Conservation (phyloP, 2,329 filamentous ascomycete genomes). For the Dothistroma septosporum region DNA sequence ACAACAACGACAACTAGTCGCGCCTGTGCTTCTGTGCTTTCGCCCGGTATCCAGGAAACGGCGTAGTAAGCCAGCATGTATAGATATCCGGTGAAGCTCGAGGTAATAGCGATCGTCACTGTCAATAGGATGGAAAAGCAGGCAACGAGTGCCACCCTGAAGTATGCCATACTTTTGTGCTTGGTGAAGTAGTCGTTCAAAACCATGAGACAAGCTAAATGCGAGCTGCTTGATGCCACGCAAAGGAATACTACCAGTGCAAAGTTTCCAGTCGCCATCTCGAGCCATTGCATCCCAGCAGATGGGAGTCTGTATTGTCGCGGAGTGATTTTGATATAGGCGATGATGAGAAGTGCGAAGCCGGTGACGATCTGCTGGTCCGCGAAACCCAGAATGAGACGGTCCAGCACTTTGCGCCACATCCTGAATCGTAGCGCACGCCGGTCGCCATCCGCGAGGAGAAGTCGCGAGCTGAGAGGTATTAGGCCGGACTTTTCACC, state of each 20-base stretch:
- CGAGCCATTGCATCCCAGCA: not conserved
- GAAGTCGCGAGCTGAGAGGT: not conserved
- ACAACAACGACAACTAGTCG: not conserved
- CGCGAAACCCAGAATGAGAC: conserved; percentile 7
- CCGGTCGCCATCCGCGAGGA: not conserved
- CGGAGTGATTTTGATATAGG: conserved; percentile 2
- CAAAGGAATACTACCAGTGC: conserved; percentile 7
- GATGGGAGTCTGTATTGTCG: not conserved
- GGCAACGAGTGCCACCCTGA: not conserved
- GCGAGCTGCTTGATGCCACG: conserved; percentile 7
- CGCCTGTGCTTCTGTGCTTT: not conserved
- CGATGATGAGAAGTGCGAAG: conserved; percentile 5
- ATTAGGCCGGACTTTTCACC: not conserved
- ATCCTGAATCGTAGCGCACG: not conserved
- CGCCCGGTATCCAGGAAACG: not conserved
- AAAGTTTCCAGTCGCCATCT: not conserved
- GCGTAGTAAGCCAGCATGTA: not conserved
- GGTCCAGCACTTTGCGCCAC: conserved; percentile 6
- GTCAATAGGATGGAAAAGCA: conserved; percentile 3
- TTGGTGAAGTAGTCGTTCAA: conserved; percentile 6
- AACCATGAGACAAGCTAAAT: conserved; percentile 7
- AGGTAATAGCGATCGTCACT: not conserved
- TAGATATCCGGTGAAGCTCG: not conserved
- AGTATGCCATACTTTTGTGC: conserved; percentile 2
- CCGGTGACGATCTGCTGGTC: conserved; percentile 11